phyloP scores from a whole-genome alignment of 2,329 filamentous ascomycete genomes.

The Botryosphaeria dothidea region DNA sequence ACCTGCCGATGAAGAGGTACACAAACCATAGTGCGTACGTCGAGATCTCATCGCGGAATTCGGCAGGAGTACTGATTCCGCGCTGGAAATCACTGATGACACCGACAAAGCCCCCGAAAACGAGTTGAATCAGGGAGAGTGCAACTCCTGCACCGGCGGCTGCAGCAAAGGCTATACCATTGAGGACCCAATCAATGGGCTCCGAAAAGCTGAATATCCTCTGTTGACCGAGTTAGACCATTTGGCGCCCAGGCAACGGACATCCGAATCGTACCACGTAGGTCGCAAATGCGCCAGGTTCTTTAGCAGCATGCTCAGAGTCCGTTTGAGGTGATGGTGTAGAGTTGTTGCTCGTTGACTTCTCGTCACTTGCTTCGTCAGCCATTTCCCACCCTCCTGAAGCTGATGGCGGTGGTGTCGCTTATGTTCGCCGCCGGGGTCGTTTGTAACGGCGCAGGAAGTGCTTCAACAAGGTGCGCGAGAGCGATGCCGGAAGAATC shows the following conservation, averaged over 20 bases:
- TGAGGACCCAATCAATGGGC: slow-evolving; percentile 32
- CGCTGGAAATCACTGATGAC: slow-evolving; percentile 47
- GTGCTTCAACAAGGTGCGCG: no score
- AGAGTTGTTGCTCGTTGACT: background rate
- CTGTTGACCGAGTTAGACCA: slow-evolving; percentile 22
- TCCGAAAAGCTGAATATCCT: slow-evolving; percentile 40
- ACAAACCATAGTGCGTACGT: slow-evolving; percentile 43
- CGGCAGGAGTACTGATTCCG: slow-evolving; percentile 32
- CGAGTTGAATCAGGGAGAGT: slow-evolving; percentile 53
- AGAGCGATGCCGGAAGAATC: no score
- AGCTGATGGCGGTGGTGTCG: no score
- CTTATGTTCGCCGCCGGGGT: no score
- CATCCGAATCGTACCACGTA: background rate
- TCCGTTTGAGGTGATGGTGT: background rate
- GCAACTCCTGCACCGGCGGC: slow-evolving; percentile 47
- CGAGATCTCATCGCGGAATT: slow-evolving; percentile 41
- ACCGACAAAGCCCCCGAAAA: slow-evolving; percentile 54
- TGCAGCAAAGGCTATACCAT: slow-evolving; percentile 33
- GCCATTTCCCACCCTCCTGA: background rate
- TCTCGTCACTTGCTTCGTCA: background rate
- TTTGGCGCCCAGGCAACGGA: no score
- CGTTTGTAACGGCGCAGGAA: no score
- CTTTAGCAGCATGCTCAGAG: background rate
- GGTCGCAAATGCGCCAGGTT: background rate
- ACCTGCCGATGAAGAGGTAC: slow-evolving; percentile 32